Evolutionary conservation across 345 rosid genomes (phyloP).

Genomic region (Eucalyptus viminalis): DNA sequence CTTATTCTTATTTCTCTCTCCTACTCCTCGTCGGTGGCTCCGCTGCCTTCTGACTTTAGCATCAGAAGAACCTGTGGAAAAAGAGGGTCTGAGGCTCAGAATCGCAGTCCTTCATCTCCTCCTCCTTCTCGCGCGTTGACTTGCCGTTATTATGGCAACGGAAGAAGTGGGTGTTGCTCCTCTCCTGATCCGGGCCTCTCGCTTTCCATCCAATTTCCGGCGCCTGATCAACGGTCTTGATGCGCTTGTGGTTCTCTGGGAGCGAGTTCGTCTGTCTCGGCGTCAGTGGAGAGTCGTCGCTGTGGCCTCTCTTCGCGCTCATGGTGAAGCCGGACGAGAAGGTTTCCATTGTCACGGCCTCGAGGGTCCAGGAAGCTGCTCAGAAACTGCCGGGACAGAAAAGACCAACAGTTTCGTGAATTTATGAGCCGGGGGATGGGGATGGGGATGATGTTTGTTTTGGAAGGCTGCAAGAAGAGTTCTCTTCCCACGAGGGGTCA

Average conservation of each 20-base stretch:
- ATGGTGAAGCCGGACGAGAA: neutral
- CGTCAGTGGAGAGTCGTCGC: neutral
- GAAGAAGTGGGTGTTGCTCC: neutral
- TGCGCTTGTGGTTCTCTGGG: neutral
- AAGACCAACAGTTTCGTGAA: neutral
- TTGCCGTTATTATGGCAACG: neutral
- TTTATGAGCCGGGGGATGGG: neutral
- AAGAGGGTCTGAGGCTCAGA: neutral
- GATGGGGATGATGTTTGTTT: neutral
- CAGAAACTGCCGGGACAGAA: neutral
- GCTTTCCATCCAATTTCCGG: neutral
- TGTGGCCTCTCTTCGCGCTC: neutral
- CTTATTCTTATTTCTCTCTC: neutral
- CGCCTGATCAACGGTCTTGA: neutral
- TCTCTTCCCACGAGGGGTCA: neutral
- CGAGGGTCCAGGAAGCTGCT: neutral
- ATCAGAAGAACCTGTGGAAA: constrained; percentile 3
- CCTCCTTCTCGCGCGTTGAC: neutral
- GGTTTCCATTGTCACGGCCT: neutral
- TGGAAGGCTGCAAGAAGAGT: neutral
- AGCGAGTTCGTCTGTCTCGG: neutral
- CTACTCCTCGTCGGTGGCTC: neutral
- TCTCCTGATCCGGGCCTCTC: neutral
- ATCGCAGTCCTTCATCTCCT: neutral
- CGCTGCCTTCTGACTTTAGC: neutral